Base-by-base conservation (phyloP, 768 basidiomycete species). In the Lactifluus pinguis region DNA sequence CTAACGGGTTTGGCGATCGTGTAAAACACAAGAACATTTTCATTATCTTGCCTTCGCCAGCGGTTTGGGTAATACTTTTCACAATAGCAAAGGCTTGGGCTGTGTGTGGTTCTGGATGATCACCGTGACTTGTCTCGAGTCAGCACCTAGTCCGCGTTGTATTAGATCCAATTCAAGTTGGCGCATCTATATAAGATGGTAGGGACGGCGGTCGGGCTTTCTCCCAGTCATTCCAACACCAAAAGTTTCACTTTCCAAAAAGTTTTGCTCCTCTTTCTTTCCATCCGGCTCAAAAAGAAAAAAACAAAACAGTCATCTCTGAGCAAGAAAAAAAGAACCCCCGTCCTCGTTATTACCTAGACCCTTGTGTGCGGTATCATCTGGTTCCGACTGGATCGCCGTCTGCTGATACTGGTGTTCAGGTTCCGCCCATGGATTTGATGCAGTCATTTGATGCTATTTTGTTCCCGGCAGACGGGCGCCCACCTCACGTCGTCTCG, bases 381-480 rank as follows among this genome's bases (percentile, higher is more conserved):
- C 29, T 32, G 36, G 51, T 47, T 58, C 61, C 32, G 51, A 29
- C 39, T 55, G 58, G 60, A 52, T 42, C 59, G 49, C 15, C 50
- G 56, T 51, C 45, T 59, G 62, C 65, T 64, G 59, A 25, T 25
- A 63, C 58, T 32, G 53, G 9, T 34, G 32, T 57, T 66, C 65
- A 68, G 65, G 42, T 49, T 48, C 60, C 38, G 65, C 61, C 45
- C 45, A 89, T 89, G 87, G 85, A 86, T 68, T 80, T 83, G 64
- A 74, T 86, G 61, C 70, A 76, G 34, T 76, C 80, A n/a, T 85
- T 78, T 68, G 82, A 87, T 25, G 86, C 86, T 49, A 81, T 92
- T 65, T 76, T 91, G 62, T 86, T 92, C 69, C 88, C 89, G 30
- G 82, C 85, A 39, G 89, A 92, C 79, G 85, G 84, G 59, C 86